Evolutionary conservation across 345 rosid genomes (phyloP).

Genomic region (Crucihimalaya himalaica): DNA sequence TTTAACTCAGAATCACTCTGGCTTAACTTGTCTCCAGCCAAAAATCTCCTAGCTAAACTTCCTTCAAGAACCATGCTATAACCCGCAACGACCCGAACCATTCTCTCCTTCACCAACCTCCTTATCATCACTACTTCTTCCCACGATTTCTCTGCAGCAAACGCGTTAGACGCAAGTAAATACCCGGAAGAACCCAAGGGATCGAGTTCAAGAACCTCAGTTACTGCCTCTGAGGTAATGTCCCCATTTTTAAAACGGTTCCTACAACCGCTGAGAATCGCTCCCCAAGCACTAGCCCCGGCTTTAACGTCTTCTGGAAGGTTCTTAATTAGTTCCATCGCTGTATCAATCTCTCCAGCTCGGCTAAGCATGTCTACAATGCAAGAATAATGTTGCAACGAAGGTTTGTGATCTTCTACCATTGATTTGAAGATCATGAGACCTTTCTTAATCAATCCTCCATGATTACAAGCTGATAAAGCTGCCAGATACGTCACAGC

Average conservation of each 20-base stretch:
- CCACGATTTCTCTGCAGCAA: conserved; percentile 61
- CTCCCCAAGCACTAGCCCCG: conserved; percentile 67
- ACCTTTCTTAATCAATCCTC: conserved; percentile 66
- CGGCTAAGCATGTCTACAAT: conserved; percentile 70
- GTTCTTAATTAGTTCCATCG: conserved; percentile 50
- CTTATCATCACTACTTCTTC: conserved; percentile 52
- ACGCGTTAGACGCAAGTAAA: conserved; percentile 57
- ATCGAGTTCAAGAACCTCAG: conserved; percentile 56
- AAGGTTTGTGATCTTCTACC: conserved; percentile 45
- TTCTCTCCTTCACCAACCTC: conserved; percentile 54
- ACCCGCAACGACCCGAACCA: conserved; percentile 50
- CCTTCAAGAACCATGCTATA: conserved; percentile 59
- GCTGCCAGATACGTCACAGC: conserved; percentile 58
- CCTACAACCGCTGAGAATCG: conserved; percentile 63
- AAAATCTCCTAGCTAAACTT: conserved; percentile 40
- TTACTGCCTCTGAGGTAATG: conserved; percentile 42
- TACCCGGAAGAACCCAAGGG: conserved; percentile 62
- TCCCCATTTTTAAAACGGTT: conserved; percentile 43
- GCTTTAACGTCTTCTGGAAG: conserved; percentile 47
- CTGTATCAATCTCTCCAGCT: conserved; percentile 58
- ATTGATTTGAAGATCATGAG: conserved; percentile 59
- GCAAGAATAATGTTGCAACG: conserved; percentile 65
- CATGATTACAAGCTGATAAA: conserved; percentile 75
- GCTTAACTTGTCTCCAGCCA: conserved; percentile 55
- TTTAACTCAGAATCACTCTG: conserved; percentile 34